Conservation (phyloP, 768 basidiomycete genomes). For the Ramaria sp. region DNA sequence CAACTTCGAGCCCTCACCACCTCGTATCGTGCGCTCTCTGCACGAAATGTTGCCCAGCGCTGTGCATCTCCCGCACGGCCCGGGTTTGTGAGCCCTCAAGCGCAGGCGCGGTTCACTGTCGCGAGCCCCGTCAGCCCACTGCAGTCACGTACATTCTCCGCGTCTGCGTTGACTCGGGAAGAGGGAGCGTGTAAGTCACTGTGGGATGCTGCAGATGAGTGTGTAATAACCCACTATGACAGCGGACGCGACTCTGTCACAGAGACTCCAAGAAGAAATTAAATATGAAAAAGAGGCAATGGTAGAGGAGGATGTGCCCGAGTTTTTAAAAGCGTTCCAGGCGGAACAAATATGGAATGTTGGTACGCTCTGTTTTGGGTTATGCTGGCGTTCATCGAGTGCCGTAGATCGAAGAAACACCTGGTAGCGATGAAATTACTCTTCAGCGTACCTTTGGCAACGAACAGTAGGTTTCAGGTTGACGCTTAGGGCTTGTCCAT, state of each 20-base stretch:
- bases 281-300: constrained; percentile 65
- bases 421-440: constrained; percentile 72
- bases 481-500: not conserved
- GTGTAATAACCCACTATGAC: not conserved
- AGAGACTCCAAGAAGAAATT: constrained; percentile 74
- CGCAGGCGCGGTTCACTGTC: not conserved
- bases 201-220: not conserved
- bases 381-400: not conserved
- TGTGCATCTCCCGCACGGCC: not conserved
- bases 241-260: constrained; percentile 68
- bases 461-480: constrained; percentile 53
- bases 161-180: not conserved
- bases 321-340: constrained; percentile 71
- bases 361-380: constrained; percentile 15
- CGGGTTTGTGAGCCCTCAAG: not conserved
- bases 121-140: not conserved
- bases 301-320: constrained; percentile 38
- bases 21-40: not conserved
- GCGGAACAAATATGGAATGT: constrained; percentile 73
- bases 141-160: not conserved
- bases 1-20: not conserved
- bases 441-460: constrained; percentile 82
- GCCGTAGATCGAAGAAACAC: constrained; percentile 53
- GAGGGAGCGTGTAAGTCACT: not conserved
- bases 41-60: not conserved